A percentile compares a stretch with the other conserved stretches of the same genome.
phyloP scores from a whole-genome alignment of 257 asterid species.

The Euphrasia confusa region DNA sequence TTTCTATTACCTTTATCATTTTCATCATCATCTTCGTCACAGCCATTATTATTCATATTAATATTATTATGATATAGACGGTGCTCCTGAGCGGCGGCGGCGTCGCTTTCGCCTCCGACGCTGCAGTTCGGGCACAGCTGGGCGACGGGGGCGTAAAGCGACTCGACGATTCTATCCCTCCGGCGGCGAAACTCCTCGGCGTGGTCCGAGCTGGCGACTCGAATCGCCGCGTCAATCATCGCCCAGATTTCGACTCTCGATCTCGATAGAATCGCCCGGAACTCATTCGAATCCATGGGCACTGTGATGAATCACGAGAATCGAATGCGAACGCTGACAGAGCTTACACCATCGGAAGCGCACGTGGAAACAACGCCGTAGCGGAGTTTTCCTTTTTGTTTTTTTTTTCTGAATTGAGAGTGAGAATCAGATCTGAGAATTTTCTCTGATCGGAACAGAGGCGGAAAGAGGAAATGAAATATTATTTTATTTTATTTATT shows the following conservation, averaged over 20 bases:
- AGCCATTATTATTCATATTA: conserved; percentile 18
- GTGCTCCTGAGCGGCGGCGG: conserved; percentile 25
- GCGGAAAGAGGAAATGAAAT: conserved; percentile 11
- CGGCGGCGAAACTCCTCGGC: conserved; percentile 66
- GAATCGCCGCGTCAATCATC: conserved; percentile 74
- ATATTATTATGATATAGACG: conserved; percentile 22
- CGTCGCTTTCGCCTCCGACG: conserved; percentile 16
- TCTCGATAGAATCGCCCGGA: conserved; percentile 59
- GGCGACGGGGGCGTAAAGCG: conserved; percentile 46
- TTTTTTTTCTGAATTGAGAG: background rate
- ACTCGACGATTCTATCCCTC: conserved; percentile 67
- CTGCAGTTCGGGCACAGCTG: conserved; percentile 50
- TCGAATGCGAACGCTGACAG: background rate
- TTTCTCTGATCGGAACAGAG: conserved; percentile 25
- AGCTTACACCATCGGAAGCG: conserved; percentile 28
- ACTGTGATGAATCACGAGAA: background rate
- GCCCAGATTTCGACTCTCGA: conserved; percentile 74
- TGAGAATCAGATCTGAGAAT: conserved; percentile 40
- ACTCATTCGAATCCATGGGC: conserved; percentile 66
- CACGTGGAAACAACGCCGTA: conserved; percentile 33
- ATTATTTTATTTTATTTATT: too few species aligned
- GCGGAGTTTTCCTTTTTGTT: background rate
- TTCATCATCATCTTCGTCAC: conserved; percentile 31
- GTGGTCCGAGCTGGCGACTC: conserved; percentile 64
- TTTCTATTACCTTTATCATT: conserved; percentile 21